Conservation (phyloP, 2,329 filamentous ascomycete genomes). For the Alternaria gaisen region DNA sequence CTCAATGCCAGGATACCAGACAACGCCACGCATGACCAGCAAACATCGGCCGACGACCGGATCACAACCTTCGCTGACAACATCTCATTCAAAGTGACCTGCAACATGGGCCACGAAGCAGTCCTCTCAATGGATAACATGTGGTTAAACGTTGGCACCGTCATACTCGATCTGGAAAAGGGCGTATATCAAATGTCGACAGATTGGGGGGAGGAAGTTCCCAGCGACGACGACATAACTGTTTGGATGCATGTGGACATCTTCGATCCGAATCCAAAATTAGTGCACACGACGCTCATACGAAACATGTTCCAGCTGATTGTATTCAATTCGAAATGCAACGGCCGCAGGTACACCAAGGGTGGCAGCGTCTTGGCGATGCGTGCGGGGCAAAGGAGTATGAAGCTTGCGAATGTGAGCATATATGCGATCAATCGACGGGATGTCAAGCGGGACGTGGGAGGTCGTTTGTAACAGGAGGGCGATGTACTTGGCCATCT, state of each 20-base stretch:
- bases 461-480: neutral
- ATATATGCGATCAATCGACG: neutral
- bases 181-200: neutral
- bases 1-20: neutral
- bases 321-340: neutral
- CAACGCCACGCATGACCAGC: neutral
- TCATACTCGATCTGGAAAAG: neutral
- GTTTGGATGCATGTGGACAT: neutral
- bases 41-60: neutral
- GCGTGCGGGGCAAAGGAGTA: neutral
- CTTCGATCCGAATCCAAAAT: neutral
- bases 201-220: neutral
- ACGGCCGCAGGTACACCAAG: neutral
- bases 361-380: neutral
- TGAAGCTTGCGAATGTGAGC: neutral
- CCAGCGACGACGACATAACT: neutral
- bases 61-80: neutral
- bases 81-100: neutral
- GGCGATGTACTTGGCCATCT: neutral
- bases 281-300: neutral
- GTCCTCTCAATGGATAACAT: neutral
- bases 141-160: neutral
- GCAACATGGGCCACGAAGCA: neutral
- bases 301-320: slow-evolving; percentile 4
- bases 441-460: neutral